phyloP scores from a whole-genome alignment of 2,329 filamentous ascomycete species.

The Diaporthe amygdali region DNA sequence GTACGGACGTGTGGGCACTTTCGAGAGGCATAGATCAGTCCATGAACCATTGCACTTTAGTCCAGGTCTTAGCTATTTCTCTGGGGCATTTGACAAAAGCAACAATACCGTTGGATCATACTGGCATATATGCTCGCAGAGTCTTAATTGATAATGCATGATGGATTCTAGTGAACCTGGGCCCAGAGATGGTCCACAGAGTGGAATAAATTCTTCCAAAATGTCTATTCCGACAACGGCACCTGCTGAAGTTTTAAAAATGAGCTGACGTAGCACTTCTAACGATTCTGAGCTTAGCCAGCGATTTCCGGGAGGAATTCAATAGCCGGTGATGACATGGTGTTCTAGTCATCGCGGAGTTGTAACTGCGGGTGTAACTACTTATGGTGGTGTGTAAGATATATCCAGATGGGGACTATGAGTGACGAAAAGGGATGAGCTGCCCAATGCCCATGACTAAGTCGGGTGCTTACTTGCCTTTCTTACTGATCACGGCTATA shows the following conservation, averaged over 20 bases:
- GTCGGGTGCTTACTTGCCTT: background rate
- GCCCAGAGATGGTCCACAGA: no score
- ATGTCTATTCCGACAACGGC: background rate
- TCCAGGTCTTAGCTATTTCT: no score
- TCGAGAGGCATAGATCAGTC: background rate
- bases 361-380: background rate
- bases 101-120: no score
- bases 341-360: background rate
- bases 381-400: background rate
- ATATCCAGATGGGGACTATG: background rate
- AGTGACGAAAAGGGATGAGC: background rate
- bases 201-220: background rate
- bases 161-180: background rate
- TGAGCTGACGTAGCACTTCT: background rate
- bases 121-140: no score
- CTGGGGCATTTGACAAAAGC: no score
- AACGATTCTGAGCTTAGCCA: background rate
- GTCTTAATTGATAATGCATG: no score
- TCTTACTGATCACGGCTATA: background rate
- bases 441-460: background rate
- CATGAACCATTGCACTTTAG: background rate
- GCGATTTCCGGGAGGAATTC: background rate
- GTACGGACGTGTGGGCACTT: rapidly evolving
- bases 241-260: background rate
- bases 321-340: background rate